These are phyloP conservation scores for Lolium multiflorum DNA, from an alignment of 176 grass and related monocot genomes.

Conservation along the genomic window DNA sequence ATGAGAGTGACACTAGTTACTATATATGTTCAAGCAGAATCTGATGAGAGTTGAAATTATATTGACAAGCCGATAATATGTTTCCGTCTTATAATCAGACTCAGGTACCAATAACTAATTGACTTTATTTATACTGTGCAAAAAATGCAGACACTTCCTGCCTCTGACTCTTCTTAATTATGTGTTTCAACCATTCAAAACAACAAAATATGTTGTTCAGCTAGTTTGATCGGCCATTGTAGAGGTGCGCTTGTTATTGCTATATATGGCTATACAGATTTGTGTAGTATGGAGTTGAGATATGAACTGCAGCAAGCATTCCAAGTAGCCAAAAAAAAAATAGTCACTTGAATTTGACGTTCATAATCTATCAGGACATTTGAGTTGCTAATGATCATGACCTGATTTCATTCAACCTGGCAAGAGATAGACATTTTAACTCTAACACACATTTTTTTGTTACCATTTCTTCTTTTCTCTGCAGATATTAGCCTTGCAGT, in stretches of 20 bases:
- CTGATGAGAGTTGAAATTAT: neutral
- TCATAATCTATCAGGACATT: neutral
- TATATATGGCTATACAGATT: neutral
- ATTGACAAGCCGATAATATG: neutral
- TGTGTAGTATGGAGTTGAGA: neutral
- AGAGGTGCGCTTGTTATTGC: neutral
- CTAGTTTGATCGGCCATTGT: no score
- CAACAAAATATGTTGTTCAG: no score
- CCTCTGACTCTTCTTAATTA: no score
- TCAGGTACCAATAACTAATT: neutral
- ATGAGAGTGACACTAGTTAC: neutral
- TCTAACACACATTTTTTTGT: neutral
- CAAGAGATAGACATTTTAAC: neutral
- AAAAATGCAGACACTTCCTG: no score
- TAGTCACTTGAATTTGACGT: neutral
- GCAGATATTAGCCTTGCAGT: conserved; percentile 30
- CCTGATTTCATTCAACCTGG: neutral
- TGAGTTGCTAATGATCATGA: neutral
- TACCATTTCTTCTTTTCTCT: neutral
- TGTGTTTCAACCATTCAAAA: no score
- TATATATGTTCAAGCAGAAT: neutral
- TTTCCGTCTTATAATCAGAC: neutral
- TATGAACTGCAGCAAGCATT: neutral
- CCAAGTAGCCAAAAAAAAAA: neutral
- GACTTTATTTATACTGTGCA: neutral